A percentile compares a stretch with the other conserved stretches of the same genome.
These are phyloP conservation scores for Mrakia gelida DNA, from an alignment of 768 basidiomycete species.

Conservation along the genomic window DNA sequence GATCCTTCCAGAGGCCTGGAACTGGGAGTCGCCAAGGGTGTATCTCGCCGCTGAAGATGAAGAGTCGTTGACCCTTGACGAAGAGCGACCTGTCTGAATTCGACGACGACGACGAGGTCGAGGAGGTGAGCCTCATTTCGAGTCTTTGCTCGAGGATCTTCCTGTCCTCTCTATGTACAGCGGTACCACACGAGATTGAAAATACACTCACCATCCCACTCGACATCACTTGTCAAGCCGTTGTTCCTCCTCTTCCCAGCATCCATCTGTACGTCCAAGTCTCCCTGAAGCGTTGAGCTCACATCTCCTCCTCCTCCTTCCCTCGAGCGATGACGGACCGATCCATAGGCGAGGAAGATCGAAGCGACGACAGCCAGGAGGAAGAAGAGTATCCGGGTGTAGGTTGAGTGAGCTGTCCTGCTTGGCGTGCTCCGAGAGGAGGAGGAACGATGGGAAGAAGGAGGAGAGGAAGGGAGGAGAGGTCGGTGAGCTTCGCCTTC, in stretches of 20 bases:
- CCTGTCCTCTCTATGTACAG: not conserved
- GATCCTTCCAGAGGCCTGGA: conserved; percentile 72
- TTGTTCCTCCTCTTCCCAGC: not conserved
- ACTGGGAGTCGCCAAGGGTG: conserved; percentile 78
- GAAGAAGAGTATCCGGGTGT: too few species aligned
- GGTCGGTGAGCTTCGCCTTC: too few species aligned
- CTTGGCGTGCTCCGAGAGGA: too few species aligned
- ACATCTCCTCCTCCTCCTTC: not conserved
- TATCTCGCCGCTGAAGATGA: conserved; percentile 79
- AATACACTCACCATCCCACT: conserved; percentile 6
- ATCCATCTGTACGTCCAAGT: too few species aligned
- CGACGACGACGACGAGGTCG: too few species aligned
- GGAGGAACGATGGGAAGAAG: too few species aligned
- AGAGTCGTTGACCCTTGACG: conserved; percentile 64
- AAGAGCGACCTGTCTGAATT: conserved; percentile 46
- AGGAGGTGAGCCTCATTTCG: too few species aligned
- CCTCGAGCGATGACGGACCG: too few species aligned
- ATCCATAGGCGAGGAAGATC: too few species aligned
- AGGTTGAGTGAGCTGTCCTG: too few species aligned
- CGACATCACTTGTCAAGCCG: not conserved
- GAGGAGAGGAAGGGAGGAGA: too few species aligned
- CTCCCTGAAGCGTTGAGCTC: not conserved
- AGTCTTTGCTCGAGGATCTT: not conserved
- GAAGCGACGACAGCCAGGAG: too few species aligned
- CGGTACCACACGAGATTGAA: not conserved